Evolutionary conservation across 257 asterid species (phyloP).

Genomic region (Solanum piurae): DNA sequence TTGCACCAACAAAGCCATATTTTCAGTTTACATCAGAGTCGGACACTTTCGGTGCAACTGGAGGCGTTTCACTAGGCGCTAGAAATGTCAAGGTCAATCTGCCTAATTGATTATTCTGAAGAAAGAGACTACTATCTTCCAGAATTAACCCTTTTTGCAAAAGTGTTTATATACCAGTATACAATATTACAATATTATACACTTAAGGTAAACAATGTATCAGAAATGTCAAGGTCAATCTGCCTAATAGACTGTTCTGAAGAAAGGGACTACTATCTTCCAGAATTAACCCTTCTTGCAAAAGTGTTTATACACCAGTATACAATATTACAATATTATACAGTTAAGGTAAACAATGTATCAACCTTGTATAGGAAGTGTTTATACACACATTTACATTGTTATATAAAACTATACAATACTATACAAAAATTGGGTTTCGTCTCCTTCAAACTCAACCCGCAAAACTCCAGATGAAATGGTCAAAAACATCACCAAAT

Average conservation of each 20-base stretch:
- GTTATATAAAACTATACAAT: background rate
- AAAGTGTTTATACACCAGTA: background rate
- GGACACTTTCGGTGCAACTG: background rate
- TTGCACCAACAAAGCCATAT: background rate
- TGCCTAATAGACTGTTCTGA: background rate
- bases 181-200: background rate
- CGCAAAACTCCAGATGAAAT: background rate
- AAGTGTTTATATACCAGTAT: background rate
- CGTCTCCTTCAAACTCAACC: background rate
- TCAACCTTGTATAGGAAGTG: background rate
- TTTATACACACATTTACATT: background rate
- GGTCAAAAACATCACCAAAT: background rate
- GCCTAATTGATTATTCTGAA: background rate
- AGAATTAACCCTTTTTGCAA: background rate
- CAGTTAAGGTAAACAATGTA: background rate
- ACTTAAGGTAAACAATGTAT: background rate
- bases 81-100: background rate
- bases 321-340: background rate
- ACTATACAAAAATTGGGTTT: background rate
- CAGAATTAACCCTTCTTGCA: background rate
- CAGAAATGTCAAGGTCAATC: background rate
- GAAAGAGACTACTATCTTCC: background rate
- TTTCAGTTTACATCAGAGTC: background rate
- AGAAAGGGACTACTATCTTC: background rate
- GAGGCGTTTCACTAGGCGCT: background rate